Evolutionary conservation across 352 stramenopile species (phyloP).

Genomic region (Globisporangium nunn): DNA sequence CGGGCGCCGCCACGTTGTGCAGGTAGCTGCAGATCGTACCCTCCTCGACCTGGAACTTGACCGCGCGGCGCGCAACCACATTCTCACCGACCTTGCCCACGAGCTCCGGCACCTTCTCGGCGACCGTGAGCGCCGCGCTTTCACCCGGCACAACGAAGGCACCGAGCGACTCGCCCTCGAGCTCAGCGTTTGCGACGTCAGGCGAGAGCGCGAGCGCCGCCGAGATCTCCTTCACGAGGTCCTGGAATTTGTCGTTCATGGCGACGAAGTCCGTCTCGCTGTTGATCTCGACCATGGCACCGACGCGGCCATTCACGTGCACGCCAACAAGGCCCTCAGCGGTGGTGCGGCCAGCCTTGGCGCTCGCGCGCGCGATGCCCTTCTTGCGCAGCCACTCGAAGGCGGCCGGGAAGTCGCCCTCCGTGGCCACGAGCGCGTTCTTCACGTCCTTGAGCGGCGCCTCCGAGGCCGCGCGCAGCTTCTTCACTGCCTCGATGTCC

Average conservation of each 20-base stretch:
- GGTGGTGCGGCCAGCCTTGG: conserved; percentile 70
- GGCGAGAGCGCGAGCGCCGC: conserved; percentile 26
- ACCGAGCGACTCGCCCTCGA: conserved; percentile 35
- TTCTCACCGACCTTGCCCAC: conserved; percentile 86
- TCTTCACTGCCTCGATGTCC: conserved; percentile 83
- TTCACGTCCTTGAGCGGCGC: conserved; percentile 88
- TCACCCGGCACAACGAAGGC: conserved; percentile 43
- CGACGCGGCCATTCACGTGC: conserved; percentile 64
- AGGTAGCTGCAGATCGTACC: conserved; percentile 82
- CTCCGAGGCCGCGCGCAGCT: conserved; percentile 79
- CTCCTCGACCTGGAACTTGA: conserved; percentile 59
- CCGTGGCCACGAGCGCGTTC: conserved; percentile 73
- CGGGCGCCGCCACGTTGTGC: conserved; percentile 67
- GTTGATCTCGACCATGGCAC: conserved; percentile 92
- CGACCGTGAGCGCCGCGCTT: conserved; percentile 26
- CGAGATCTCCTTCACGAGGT: conserved; percentile 52
- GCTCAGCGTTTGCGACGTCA: conserved; percentile 11
- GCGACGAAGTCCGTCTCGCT: conserved; percentile 94
- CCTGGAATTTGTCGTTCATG: conserved; percentile 89
- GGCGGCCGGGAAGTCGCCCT: conserved; percentile 74
- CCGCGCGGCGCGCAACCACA: conserved; percentile 65
- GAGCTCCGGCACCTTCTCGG: conserved; percentile 65
- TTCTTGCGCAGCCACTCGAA: conserved; percentile 89
- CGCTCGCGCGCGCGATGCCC: conserved; percentile 72
- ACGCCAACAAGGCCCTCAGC: conserved; percentile 72